Evolutionary conservation across 176 grass and related monocot genomes (phyloP).

Genomic region (Aegilops sharonensis): DNA sequence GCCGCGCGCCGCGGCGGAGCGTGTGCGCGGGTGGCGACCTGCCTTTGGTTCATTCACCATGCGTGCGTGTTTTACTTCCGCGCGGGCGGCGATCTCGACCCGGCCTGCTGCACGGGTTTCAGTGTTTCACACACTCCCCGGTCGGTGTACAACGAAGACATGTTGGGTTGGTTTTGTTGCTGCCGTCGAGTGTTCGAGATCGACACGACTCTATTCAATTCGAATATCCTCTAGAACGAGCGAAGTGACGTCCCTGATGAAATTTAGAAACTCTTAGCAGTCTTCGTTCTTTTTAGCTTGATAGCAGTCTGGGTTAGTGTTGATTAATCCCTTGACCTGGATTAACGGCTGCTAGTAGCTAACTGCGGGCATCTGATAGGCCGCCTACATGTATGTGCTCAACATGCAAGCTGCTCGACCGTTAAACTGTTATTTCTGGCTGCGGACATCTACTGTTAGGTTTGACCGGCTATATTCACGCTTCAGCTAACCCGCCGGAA

Average conservation of each 20-base stretch:
- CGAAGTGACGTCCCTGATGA: background rate
- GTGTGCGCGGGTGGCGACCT: background rate
- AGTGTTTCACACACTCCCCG: background rate
- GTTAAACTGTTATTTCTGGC: no score
- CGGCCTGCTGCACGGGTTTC: background rate
- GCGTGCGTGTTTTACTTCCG: no score
- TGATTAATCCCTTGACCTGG: no score
- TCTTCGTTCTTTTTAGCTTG: no score
- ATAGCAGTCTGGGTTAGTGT: no score
- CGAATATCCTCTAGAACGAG: slow-evolving; percentile 11
- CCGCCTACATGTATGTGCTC: no score
- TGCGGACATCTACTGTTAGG: no score
- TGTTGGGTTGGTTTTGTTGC: background rate
- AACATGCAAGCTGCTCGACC: no score
- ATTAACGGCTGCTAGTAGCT: no score
- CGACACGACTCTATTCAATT: background rate
- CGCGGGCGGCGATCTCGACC: background rate
- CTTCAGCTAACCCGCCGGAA: background rate
- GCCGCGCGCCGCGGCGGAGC: background rate
- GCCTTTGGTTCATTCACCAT: no score
- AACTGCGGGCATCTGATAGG: no score
- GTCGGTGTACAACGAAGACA: background rate
- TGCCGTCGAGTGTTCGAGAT: background rate
- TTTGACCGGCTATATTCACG: background rate
- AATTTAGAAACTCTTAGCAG: no score